These are phyloP conservation scores for Hanseniaspora mollemarum DNA, from an alignment of 805 yeast species.

Conservation along the genomic window DNA sequence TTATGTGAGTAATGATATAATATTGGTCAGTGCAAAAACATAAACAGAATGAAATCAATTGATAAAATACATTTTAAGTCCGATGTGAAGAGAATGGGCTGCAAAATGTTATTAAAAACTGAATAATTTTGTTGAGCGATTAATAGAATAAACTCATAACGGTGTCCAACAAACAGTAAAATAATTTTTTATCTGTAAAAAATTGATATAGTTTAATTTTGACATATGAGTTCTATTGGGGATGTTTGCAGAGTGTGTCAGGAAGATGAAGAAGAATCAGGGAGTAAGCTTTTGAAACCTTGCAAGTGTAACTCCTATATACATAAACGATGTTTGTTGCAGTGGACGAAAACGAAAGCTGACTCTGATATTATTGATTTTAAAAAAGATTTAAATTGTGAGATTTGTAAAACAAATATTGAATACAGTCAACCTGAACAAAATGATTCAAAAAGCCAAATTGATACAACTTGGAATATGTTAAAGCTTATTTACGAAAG, in stretches of 20 bases:
- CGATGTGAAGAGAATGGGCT: no score
- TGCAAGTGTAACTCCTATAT: neutral
- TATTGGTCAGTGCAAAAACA: no score
- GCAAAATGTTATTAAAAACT: no score
- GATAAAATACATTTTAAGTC: no score
- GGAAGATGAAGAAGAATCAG: neutral
- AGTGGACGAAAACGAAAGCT: neutral
- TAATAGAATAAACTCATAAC: no score
- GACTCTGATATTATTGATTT: neutral
- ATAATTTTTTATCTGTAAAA: no score
- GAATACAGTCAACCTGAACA: neutral
- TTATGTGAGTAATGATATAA: slow-evolving; percentile 54
- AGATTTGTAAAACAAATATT: neutral
- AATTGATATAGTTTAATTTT: no score
- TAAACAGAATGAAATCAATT: no score
- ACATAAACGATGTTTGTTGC: neutral
- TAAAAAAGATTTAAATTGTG: neutral
- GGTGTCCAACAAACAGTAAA: no score
- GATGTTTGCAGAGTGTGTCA: neutral
- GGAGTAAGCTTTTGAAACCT: neutral
- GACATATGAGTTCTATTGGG: neutral
- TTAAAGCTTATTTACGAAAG: neutral
- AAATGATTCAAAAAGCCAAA: neutral
- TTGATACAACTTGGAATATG: neutral
- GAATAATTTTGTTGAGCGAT: no score